Percentiles rank a stretch among this genome's conserved stretches.
These are phyloP conservation scores for Tuber brumale DNA, from an alignment of 495 filamentous ascomycete genomes.

Conservation along the genomic window DNA sequence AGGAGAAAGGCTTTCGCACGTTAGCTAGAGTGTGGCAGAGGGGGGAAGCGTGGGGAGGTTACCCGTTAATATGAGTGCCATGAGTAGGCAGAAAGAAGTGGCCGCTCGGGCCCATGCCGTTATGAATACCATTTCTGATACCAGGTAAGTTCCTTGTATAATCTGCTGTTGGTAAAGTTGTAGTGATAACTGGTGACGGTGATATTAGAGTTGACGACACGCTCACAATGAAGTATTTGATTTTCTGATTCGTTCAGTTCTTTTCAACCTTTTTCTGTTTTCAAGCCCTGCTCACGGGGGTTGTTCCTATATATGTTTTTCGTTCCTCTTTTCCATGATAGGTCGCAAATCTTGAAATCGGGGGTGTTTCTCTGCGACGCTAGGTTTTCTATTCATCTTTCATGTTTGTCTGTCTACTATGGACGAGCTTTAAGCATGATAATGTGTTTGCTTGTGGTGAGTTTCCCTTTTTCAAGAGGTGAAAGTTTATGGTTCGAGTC, in stretches of 20 bases:
- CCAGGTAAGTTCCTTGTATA: background rate
- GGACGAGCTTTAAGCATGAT: background rate
- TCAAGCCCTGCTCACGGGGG: background rate
- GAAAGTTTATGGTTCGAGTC: background rate
- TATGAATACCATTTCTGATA: constrained; percentile 9
- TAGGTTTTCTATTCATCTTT: background rate
- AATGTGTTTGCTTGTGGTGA: background rate
- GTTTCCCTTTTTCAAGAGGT: background rate
- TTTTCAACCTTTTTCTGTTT: background rate
- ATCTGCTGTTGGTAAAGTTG: background rate
- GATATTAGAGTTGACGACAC: background rate
- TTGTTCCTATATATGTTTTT: background rate
- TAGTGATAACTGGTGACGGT: background rate
- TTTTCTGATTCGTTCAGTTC: background rate
- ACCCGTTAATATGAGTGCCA: constrained; percentile 29
- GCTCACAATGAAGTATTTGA: background rate
- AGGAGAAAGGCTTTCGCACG: constrained; percentile 23
- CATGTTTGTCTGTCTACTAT: background rate
- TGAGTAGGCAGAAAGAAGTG: constrained; percentile 24
- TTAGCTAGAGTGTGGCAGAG: constrained; percentile 4
- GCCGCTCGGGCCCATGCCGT: constrained; percentile 9
- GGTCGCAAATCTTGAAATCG: background rate
- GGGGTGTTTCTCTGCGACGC: background rate
- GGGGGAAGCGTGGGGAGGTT: background rate
- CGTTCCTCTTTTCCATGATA: background rate